These are phyloP conservation scores for Hirschfeldia incana DNA, from an alignment of 345 rosid species.

Conservation along the genomic window DNA sequence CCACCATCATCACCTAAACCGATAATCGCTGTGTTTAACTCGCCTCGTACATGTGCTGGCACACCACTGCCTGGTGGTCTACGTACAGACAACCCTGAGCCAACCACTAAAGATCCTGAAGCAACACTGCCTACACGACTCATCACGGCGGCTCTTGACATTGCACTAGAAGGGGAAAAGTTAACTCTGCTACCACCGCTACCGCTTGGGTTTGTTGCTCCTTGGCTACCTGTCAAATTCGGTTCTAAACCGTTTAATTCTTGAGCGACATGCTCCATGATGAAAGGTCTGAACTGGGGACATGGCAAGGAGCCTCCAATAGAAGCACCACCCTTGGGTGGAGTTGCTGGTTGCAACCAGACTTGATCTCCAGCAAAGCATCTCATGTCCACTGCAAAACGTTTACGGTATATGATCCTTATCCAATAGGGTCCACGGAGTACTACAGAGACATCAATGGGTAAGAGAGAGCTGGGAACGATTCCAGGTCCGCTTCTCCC, in stretches of 20 bases:
- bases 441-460: conserved; percentile 98
- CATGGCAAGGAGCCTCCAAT: conserved; percentile 97
- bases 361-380: conserved; percentile 99
- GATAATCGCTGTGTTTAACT: conserved; percentile 89
- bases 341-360: conserved; percentile 99
- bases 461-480: conserved; percentile 94
- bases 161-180: conserved; percentile 57
- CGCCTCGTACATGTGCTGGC: conserved; percentile 95
- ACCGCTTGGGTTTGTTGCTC: conserved; percentile 49
- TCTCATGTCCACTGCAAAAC: conserved; percentile 98
- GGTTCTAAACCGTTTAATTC: conserved; percentile 92
- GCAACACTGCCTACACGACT: conserved; percentile 71
- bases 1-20: conserved; percentile 99
- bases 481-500: conserved; percentile 97
- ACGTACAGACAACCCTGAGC: conserved; percentile 74
- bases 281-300: conserved; percentile 98
- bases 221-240: conserved; percentile 63
- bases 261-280: conserved; percentile 99
- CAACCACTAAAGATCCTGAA: conserved; percentile 63
- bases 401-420: conserved; percentile 87
- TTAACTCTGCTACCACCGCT: conserved; percentile 70
- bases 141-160: conserved; percentile 61
- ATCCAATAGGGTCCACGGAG: conserved; percentile 99
- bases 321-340: conserved; percentile 88
- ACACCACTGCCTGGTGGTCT: conserved; percentile 76